Evolutionary conservation across 306 rosid species (phyloP), one percentile per base, ranked within the genome.

Genomic region (Prunus salicina): DNA sequence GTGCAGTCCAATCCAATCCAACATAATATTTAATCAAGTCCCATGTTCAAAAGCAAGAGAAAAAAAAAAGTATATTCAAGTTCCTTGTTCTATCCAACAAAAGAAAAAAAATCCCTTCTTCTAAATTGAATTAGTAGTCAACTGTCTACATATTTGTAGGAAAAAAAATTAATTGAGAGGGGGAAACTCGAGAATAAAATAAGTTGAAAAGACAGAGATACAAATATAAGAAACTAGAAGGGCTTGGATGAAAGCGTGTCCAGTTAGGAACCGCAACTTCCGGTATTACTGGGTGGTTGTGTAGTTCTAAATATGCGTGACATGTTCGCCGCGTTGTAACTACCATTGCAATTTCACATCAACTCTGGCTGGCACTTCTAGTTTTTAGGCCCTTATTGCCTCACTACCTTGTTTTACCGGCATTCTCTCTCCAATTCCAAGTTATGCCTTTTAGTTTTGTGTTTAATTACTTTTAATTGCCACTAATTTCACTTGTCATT

Each of bases 281-380:
- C 53, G 34, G 38, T 3, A n/a, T 58, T 16, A 12, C 0, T 11
- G 45, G 67, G 3, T 5, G 24, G 25, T 14, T 52, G 67, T 66
- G 66, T 60, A 15, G 1, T 3, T 41, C 19, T 38, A 46, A 68
- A 68, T 34, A 16, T 49, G 46, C 72, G 46, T 14, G 64, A 41
- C 41, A 55, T 34, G 14, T 20, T 66, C 71, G 81, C 78, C 70
- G 81, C 81, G 75, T 64, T 58, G 24, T n/a, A 28, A 30, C 50
- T 11, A 8, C 20, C 67, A 6, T 15, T 27, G 2, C 41, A 12
- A 64, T 61, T 22, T 24, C 11, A 20, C 32, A 58, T n/a, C 20
- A 12, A 12, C 16, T 12, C 32, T 47, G 41, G 41, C 41, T 34
- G 41, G 41, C 41, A 34, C 41, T 34, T 34, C 41, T 34, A 34